phyloP scores from a whole-genome alignment of 257 asterid species.

The Knoxia roxburghii region DNA sequence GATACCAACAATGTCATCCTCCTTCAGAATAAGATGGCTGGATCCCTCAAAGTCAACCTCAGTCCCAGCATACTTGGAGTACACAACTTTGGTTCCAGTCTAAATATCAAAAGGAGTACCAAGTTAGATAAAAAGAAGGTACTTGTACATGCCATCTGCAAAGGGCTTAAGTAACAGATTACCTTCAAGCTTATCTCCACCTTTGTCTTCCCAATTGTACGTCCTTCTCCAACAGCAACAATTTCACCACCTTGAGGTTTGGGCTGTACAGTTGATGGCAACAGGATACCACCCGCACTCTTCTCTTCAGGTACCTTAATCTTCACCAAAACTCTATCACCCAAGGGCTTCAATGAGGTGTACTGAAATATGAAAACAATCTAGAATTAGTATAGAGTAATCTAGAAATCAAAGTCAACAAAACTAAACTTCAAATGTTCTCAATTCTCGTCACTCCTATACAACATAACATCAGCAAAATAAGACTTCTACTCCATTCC shows the following conservation, averaged over 20 bases:
- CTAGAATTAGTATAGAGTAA: not conserved
- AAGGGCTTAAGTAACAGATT: not conserved
- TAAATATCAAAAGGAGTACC: slow-evolving; percentile 16
- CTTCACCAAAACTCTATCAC: slow-evolving; percentile 87
- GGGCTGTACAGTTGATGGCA: slow-evolving; percentile 68
- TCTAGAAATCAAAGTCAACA: not conserved
- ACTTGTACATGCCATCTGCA: not conserved
- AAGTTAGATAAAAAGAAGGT: not conserved
- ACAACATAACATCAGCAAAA: not conserved
- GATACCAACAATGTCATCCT: slow-evolving; percentile 86
- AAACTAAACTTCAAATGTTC: not conserved
- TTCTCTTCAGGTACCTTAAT: slow-evolving; percentile 76
- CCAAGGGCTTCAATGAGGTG: slow-evolving; percentile 92
- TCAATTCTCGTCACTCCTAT: not conserved
- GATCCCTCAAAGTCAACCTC: slow-evolving; percentile 87
- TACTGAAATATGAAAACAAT: slow-evolving; percentile 37
- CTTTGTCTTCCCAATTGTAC: slow-evolving; percentile 63
- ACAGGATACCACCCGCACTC: slow-evolving; percentile 78
- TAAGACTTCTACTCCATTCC: not conserved
- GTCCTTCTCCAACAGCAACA: slow-evolving; percentile 94
- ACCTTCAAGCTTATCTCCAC: slow-evolving; percentile 80
- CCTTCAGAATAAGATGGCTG: slow-evolving; percentile 80
- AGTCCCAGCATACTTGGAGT: slow-evolving; percentile 93
- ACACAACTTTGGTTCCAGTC: slow-evolving; percentile 79
- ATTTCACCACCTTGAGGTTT: slow-evolving; percentile 88